Evolutionary conservation across 805 yeast genomes (phyloP), one percentile per base, ranked within the genome.

Genomic region (Wickerhamomyces chambardii): DNA sequence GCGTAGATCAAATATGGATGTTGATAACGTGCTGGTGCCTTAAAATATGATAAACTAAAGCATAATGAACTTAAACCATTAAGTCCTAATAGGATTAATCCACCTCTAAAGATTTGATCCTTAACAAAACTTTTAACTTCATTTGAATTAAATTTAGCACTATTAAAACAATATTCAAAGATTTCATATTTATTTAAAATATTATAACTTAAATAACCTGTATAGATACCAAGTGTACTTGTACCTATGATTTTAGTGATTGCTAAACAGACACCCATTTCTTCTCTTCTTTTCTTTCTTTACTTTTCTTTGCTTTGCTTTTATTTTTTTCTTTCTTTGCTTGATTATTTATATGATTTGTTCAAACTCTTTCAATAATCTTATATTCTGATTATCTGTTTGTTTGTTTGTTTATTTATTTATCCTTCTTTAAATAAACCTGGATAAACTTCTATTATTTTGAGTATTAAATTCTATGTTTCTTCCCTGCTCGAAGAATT

Each of bases 1-100:
- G 56, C 42, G 31, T 83, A 83, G 12, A 83, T 49, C 49, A 83
- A 66, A 52, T 82, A 83, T 16, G 92, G 92, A 56, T 83, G 94
- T 54, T 73, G 73, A 37, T 68, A 76, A 27, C 61, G 51, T 5
- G 55, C 44, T 16, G 84, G 75, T 1, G 86, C 75, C 33, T 66
- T 64, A 33, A 59, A 59, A 50, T 67, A 82, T n/a, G 81, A 78
- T 42, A 68, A 44, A 24, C 64, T 58, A 44, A 82, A 75, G 33
- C 75, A 60, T 26, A 63, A 55, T 2, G 80, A 46, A 7, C 81
- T 66, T 17, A 75, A 29, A 4, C 69, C 50, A 15, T 78, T 77
- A 25, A 77, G 56, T 2, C 53, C 42, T 12, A 50, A 42, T 33
- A 55, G 48, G 32, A 54, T 34, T 33, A 45, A 29, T 35, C 47